Base-by-base conservation (phyloP, 768 basidiomycete species). In the Rhodotorula graminis region DNA sequence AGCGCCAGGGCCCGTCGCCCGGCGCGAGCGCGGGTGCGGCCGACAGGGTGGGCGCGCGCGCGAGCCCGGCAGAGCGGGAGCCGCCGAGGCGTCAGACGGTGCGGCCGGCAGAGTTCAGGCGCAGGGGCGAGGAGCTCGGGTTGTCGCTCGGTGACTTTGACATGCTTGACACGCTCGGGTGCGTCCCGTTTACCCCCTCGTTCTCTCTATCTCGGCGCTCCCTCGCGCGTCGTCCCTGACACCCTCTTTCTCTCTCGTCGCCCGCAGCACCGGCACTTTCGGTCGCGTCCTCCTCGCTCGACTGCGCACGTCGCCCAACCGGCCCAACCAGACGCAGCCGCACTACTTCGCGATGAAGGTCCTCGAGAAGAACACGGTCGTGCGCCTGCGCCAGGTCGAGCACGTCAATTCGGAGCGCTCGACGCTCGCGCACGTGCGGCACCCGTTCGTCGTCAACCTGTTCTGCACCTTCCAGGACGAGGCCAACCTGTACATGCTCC, bases 331-430 rank as follows among this genome's bases (percentile, higher is more conserved):
- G 31, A 84, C 83, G 73, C 81, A 86, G 6, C 86, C 87, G 70
- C 83, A 82, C 52, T 86, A 88, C 79, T 94, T 90, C 78, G 92
- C 92, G 18, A 86, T 95, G 87, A 94, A 94, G 81, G 89, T 94
- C 25, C 85, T 94, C 53, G 88, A 88, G 73, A 94, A 95, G 81
- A 86, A 86, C 8, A 90, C 92, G 76, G 88, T 93, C 67, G 89
- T 93, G 63, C 87, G 83, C 61, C 86, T 98, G 61, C 90, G 94
- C 58, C 96, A 99, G 80, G 91, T 98, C 65, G 93, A 97, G 80
- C 96, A 99, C 80, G 94, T 98, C 78, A 97, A 95, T 79, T 92
- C 92, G 16, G 96, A 99, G 80, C 88, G 94, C 31, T 88, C 89
- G 78, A 98, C 98, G 76, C 87, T 99, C 49, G 92, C 92, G 29